Percentiles rank a stretch among this genome's conserved stretches.
phyloP scores from a whole-genome alignment of 768 basidiomycete species.

The Kwoniella newhampshirensis region DNA sequence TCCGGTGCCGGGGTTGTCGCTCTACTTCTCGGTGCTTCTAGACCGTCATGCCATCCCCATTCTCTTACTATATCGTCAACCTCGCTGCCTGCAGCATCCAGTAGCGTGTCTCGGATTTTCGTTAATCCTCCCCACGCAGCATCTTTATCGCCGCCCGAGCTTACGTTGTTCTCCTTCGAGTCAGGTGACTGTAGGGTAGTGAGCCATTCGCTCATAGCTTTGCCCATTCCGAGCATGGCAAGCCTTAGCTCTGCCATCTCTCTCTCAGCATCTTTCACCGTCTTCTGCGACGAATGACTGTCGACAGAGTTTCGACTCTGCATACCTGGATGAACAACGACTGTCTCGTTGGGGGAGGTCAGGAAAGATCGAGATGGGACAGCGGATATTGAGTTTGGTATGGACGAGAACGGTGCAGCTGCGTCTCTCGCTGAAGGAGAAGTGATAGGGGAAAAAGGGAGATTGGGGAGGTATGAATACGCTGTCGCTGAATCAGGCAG shows the following conservation, averaged over 20 bases:
- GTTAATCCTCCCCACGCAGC: slow-evolving; percentile 39
- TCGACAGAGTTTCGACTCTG: slow-evolving; percentile 16
- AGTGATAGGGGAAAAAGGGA: slow-evolving; percentile 36
- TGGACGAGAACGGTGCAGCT: slow-evolving; percentile 29
- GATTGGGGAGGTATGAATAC: slow-evolving; percentile 48
- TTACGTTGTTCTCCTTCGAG: background rate
- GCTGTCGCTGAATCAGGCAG: slow-evolving; percentile 75
- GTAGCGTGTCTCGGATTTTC: slow-evolving; percentile 37
- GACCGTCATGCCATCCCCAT: slow-evolving; percentile 47
- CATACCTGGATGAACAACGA: slow-evolving; percentile 5
- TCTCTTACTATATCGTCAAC: slow-evolving; percentile 39
- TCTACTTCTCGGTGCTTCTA: slow-evolving; percentile 34
- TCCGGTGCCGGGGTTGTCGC: slow-evolving; percentile 21
- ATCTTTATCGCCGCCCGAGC: slow-evolving; percentile 3
- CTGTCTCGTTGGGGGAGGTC: slow-evolving; percentile 3
- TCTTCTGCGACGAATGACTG: slow-evolving; percentile 26
- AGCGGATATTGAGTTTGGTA: slow-evolving; percentile 27
- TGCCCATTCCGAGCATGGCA: slow-evolving; percentile 53
- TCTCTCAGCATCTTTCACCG: slow-evolving; percentile 40
- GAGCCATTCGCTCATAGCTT: slow-evolving; percentile 47
- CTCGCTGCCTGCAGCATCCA: slow-evolving; percentile 43
- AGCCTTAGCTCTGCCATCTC: slow-evolving; percentile 50
- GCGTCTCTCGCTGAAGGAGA: background rate
- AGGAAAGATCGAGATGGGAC: slow-evolving; percentile 20
- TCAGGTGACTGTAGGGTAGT: slow-evolving; percentile 9